A percentile compares a stretch with the other conserved stretches of the same genome.
Evolutionary conservation across 2,329 filamentous ascomycete species (phyloP).

Genomic region (Trichoderma sp.): DNA sequence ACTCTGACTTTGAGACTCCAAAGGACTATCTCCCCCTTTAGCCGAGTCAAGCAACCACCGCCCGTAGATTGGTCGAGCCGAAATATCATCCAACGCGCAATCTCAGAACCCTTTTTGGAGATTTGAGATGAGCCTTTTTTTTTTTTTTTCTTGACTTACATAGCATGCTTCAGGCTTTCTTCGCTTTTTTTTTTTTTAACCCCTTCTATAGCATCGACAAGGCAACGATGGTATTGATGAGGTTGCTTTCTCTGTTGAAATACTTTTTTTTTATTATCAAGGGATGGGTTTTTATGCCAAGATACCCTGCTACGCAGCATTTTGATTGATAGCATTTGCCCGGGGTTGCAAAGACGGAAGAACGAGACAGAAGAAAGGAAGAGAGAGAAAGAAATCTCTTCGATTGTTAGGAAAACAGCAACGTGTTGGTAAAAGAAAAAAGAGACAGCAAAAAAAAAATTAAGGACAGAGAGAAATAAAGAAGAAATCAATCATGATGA

Average conservation of each 20-base stretch:
- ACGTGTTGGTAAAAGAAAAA: neutral
- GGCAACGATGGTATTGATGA: neutral
- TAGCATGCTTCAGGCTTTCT: neutral
- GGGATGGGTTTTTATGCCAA: constrained; percentile 3
- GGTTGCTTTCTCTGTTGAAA: neutral
- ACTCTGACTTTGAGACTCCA: constrained; percentile 54
- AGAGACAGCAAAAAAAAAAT: too few species aligned
- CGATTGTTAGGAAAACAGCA: constrained; percentile 1
- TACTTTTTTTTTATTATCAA: neutral
- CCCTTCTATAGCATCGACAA: neutral
- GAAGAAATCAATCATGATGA: neutral
- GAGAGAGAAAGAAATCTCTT: neutral
- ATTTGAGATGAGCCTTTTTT: neutral
- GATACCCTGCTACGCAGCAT: constrained; percentile 13
- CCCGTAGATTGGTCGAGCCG: neutral
- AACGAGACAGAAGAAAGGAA: neutral
- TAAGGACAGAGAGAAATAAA: neutral
- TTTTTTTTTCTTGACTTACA: neutral
- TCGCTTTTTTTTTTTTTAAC: too few species aligned
- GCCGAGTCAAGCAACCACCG: neutral
- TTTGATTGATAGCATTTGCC: neutral
- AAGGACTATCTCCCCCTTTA: constrained; percentile 56
- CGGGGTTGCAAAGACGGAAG: neutral
- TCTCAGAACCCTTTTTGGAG: neutral
- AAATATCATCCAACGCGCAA: neutral